Conservation (phyloP, 495 filamentous ascomycete genomes). For the Aspergillus baeticus region DNA sequence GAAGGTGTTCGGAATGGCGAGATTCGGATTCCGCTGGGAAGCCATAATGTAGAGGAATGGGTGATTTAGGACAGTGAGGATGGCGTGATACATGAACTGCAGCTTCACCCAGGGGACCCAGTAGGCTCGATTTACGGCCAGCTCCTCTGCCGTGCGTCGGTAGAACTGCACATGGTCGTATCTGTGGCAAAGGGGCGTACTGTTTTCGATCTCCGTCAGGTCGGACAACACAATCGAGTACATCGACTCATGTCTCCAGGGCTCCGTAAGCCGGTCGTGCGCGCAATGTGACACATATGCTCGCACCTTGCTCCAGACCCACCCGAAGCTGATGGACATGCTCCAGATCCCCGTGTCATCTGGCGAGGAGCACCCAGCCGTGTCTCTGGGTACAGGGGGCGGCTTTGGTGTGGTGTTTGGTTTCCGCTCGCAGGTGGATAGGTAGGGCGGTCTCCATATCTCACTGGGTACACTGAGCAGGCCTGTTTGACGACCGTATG, state of each 20-base stretch:
- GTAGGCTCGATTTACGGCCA: constrained; percentile 35
- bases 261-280: constrained; percentile 40
- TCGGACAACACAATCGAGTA: constrained; percentile 45
- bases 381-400: constrained; percentile 38
- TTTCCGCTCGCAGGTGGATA: constrained; percentile 18
- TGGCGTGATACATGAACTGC: constrained; percentile 48
- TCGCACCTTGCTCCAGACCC: constrained; percentile 46
- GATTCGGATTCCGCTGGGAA: constrained; percentile 44
- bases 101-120: constrained; percentile 47
- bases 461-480: constrained; percentile 35
- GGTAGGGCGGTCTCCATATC: constrained; percentile 32
- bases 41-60: constrained; percentile 49
- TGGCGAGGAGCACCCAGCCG: constrained; percentile 29
- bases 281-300: constrained; percentile 42
- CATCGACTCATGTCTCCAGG: constrained; percentile 47
- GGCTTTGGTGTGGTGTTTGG: constrained; percentile 19
- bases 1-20: constrained; percentile 47
- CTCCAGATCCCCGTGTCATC: constrained; percentile 44
- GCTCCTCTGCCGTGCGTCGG: constrained; percentile 37
- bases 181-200: constrained; percentile 43
- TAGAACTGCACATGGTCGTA: constrained; percentile 50
- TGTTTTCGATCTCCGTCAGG: constrained; percentile 45
- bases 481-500: constrained; percentile 42
- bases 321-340: constrained; percentile 39
- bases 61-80: constrained; percentile 45